phyloP scores from a whole-genome alignment of 208 protist genomes.

The Crithidia brevicula region DNA sequence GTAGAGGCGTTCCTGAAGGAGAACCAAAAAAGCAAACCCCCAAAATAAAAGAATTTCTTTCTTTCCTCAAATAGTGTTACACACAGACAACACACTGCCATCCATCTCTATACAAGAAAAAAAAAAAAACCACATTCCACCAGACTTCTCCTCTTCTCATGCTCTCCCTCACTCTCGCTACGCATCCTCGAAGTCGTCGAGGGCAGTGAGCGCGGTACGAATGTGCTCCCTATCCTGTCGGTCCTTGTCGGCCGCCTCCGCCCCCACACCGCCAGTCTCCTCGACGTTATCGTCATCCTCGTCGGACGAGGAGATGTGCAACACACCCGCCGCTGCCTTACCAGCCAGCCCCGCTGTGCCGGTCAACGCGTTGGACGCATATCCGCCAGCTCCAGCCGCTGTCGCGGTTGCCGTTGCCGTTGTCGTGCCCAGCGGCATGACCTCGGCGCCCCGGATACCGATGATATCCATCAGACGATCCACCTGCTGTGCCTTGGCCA shows the following conservation, averaged over 20 bases:
- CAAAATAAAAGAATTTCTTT: too few relatives aligned
- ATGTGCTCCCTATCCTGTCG: conserved; percentile 60
- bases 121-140: not conserved
- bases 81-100: not conserved
- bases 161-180: conserved; percentile 25
- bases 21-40: too few relatives aligned
- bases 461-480: conserved; percentile 66
- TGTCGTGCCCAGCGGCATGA: conserved; percentile 16
- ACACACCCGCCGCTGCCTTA: conserved; percentile 14
- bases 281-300: conserved; percentile 34
- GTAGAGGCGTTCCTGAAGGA: too few relatives aligned
- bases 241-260: conserved; percentile 35
- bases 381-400: too few relatives aligned
- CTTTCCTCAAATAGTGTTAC: too few relatives aligned
- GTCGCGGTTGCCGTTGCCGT: too few relatives aligned
- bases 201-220: conserved; percentile 69
- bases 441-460: conserved; percentile 18
- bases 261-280: conserved; percentile 11
- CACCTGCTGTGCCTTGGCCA: conserved; percentile 42
- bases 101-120: conserved; percentile 1
- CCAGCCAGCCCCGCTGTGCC: not conserved
- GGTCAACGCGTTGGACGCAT: not conserved
- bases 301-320: conserved; percentile 34
- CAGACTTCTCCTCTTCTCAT: too few relatives aligned
- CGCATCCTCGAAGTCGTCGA: conserved; percentile 89